Conservation (phyloP, 2,329 filamentous ascomycete species). For the Venturia effusa region DNA sequence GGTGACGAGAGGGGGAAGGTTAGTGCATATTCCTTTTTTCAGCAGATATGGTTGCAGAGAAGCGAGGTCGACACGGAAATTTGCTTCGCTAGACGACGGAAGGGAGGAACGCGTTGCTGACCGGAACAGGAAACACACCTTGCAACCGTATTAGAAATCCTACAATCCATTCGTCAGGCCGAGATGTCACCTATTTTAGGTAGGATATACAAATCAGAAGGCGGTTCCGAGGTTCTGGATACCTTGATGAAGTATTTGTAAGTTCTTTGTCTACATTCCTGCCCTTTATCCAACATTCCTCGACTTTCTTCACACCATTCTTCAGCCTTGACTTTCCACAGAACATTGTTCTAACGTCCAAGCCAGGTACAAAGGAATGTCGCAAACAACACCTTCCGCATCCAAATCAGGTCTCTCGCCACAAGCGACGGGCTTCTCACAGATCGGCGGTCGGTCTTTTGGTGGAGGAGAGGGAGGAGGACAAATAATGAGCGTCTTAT, state of each 20-base stretch:
- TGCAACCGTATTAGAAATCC: conserved; percentile 78
- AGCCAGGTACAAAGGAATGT: conserved; percentile 81
- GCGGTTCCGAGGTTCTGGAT: conserved; percentile 77
- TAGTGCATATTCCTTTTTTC: conserved; percentile 19
- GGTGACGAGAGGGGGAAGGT: conserved; percentile 44
- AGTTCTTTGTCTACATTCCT: conserved; percentile 25
- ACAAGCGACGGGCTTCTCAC: conserved; percentile 75
- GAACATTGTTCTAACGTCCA: neutral
- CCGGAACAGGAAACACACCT: conserved; percentile 64
- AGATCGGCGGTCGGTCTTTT: conserved; percentile 46
- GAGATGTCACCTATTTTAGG: conserved; percentile 88
- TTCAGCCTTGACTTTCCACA: neutral
- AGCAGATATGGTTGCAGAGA: conserved; percentile 1
- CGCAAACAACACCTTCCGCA: conserved; percentile 23
- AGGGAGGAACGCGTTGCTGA: neutral
- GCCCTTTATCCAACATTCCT: neutral
- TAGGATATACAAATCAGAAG: conserved; percentile 65
- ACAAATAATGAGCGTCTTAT: conserved; percentile 86
- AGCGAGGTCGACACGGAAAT: neutral
- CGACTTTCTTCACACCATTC: neutral
- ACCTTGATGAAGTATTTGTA: conserved; percentile 97
- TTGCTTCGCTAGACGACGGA: neutral
- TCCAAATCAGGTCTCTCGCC: conserved; percentile 45
- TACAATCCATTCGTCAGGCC: conserved; percentile 90
- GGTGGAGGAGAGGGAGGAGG: conserved; percentile 59